Conservation (phyloP, 768 basidiomycete species). For the Hortiboletus campestris region DNA sequence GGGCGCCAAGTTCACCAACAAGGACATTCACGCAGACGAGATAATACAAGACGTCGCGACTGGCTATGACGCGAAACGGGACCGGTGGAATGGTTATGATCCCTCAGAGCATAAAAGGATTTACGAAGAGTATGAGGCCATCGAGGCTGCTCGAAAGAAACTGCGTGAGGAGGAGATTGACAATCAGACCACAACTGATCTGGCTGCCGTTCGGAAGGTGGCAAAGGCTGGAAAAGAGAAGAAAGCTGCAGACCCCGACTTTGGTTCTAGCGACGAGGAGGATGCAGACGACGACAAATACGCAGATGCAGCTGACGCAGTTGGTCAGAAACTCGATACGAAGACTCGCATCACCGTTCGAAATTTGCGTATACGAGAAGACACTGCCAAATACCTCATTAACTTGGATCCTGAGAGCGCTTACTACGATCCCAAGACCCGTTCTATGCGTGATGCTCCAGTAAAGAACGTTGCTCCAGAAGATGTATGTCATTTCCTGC, state of each 20-base stretch:
- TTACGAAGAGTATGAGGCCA: slow-evolving; percentile 91
- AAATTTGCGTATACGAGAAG: slow-evolving; percentile 97
- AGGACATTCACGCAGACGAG: slow-evolving; percentile 90
- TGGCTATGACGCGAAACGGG: slow-evolving; percentile 92
- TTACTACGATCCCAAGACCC: slow-evolving; percentile 98
- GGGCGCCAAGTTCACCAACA: slow-evolving; percentile 90
- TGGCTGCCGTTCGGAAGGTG: slow-evolving; percentile 90
- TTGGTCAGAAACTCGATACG: slow-evolving; percentile 96
- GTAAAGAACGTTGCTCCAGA: slow-evolving; percentile 72
- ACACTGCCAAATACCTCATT: slow-evolving; percentile 97
- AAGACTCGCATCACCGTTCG: slow-evolving; percentile 98
- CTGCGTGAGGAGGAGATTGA: slow-evolving; percentile 96
- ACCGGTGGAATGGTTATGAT: slow-evolving; percentile 99
- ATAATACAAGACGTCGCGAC: slow-evolving; percentile 73
- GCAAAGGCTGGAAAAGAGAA: slow-evolving; percentile 82
- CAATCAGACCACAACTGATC: slow-evolving; percentile 90
- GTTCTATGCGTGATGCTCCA: slow-evolving; percentile 99
- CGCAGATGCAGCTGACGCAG: slow-evolving; percentile 95
- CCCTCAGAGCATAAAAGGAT: slow-evolving; percentile 80
- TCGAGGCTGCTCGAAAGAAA: slow-evolving; percentile 89
- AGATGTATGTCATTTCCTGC: slow-evolving; percentile 58
- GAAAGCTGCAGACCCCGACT: slow-evolving; percentile 80
- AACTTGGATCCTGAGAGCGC: slow-evolving; percentile 94
- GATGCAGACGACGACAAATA: slow-evolving; percentile 98
- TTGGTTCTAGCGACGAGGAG: slow-evolving; percentile 95